Percentiles rank a stretch among this genome's conserved stretches.
These are phyloP conservation scores for Aleurites moluccanus DNA, from an alignment of 441 rosid species.

Conservation along the genomic window DNA sequence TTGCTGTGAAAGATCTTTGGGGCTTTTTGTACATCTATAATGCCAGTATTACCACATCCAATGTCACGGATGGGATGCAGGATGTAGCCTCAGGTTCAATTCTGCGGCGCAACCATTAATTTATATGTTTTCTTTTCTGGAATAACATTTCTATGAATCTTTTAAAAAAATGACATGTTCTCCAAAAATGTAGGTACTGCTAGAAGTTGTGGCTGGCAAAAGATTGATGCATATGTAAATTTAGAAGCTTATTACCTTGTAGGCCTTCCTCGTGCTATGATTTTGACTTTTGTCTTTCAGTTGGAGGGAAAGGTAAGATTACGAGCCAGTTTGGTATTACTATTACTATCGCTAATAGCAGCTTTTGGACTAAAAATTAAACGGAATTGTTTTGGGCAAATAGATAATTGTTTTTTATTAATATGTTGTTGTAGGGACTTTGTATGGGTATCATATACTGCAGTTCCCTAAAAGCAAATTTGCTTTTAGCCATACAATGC, in stretches of 20 bases:
- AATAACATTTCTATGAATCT: neutral
- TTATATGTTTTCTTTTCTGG: no score
- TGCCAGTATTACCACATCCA: slow-evolving; percentile 48
- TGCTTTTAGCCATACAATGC: slow-evolving; percentile 26
- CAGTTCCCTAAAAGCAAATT: slow-evolving; percentile 30
- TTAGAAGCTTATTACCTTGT: slow-evolving; percentile 51
- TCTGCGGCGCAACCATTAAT: neutral
- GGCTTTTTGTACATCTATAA: slow-evolving; percentile 34
- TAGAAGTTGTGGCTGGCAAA: slow-evolving; percentile 75
- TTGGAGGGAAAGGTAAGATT: slow-evolving; percentile 40
- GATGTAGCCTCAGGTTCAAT: slow-evolving; percentile 54
- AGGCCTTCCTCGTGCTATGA: slow-evolving; percentile 48
- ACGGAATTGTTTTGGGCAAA: no score
- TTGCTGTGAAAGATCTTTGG: slow-evolving; percentile 25
- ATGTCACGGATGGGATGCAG: slow-evolving; percentile 55
- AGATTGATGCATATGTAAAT: slow-evolving; percentile 48
- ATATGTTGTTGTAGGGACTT: slow-evolving; percentile 30
- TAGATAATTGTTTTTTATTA: neutral
- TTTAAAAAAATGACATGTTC: no score
- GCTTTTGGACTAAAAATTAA: no score
- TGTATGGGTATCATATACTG: slow-evolving; percentile 44
- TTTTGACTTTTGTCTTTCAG: slow-evolving; percentile 45
- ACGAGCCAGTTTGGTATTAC: no score
- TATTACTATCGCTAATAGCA: no score
- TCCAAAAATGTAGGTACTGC: slow-evolving; percentile 46